Evolutionary conservation across 2,329 filamentous ascomycete species (phyloP).

Genomic region (Hypoxylon rubiginosum): DNA sequence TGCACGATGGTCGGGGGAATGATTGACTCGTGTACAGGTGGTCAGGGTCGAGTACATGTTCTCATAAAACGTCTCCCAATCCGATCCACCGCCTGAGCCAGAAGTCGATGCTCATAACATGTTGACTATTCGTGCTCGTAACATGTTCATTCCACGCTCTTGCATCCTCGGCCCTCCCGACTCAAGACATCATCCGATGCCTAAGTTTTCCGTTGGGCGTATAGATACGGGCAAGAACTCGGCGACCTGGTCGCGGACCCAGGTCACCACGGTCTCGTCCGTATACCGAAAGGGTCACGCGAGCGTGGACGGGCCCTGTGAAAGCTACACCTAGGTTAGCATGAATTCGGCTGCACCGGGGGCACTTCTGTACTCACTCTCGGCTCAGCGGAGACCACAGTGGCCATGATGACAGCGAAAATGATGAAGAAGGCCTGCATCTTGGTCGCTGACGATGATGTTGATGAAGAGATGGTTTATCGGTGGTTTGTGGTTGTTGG

Average conservation of each 20-base stretch:
- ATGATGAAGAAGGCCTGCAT: conserved; percentile 40
- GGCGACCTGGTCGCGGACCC: conserved; percentile 19
- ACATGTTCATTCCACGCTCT: conserved; percentile 32
- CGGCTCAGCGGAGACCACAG: conserved; percentile 30
- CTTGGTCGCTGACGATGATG: conserved; percentile 33
- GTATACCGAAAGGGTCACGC: conserved; percentile 25
- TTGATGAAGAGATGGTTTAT: conserved; percentile 2
- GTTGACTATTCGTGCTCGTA: conserved; percentile 31
- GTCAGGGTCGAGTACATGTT: conserved; percentile 30
- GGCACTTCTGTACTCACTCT: conserved; percentile 27
- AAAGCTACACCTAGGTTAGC: conserved; percentile 13
- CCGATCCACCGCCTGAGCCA: conserved; percentile 30
- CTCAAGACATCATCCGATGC: conserved; percentile 31
- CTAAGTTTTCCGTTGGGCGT: conserved; percentile 20
- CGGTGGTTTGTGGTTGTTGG: conserved; percentile 30
- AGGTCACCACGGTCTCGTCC: conserved; percentile 19
- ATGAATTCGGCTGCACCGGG: neutral
- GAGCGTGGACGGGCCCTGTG: conserved; percentile 25
- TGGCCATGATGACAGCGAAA: conserved; percentile 40
- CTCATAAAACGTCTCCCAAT: conserved; percentile 35
- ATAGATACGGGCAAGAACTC: conserved; percentile 28
- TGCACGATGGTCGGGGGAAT: conserved; percentile 33
- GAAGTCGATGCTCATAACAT: conserved; percentile 36
- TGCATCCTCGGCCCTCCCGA: conserved; percentile 20
- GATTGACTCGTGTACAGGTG: conserved; percentile 27